Evolutionary conservation across 768 basidiomycete species (phyloP).

Genomic region (Podaxis pistillaris): DNA sequence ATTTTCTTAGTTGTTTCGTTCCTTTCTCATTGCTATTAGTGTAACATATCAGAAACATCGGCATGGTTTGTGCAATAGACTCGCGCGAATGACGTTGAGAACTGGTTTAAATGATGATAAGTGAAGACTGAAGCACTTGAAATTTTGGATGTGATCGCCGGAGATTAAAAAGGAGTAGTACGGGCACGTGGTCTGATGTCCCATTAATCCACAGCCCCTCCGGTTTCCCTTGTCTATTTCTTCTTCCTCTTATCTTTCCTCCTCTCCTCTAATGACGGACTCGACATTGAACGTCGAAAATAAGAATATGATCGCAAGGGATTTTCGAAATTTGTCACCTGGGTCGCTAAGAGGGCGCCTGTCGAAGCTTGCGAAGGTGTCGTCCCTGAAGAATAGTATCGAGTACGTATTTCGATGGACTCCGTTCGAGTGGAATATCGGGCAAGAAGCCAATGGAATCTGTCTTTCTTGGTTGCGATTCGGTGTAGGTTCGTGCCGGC

Average conservation of each 20-base stretch:
- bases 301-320: background rate
- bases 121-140: background rate
- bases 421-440: background rate
- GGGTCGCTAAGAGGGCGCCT: constrained; percentile 60
- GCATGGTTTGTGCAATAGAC: constrained; percentile 4
- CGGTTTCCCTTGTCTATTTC: background rate
- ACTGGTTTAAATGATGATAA: background rate
- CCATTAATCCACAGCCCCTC: background rate
- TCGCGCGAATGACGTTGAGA: background rate
- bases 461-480: background rate
- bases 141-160: background rate
- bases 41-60: constrained; percentile 10
- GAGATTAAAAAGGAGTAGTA: background rate
- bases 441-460: background rate
- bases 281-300: background rate
- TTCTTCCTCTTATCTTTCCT: background rate
- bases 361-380: constrained; percentile 57
- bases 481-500: constrained; percentile 75
- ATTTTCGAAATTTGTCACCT: constrained; percentile 55
- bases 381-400: constrained; percentile 68
- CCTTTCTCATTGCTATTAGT: constrained; percentile 5
- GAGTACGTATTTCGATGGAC: constrained; percentile 46
- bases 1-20: background rate
- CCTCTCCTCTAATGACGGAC: background rate
- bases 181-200: constrained; percentile 1